These are phyloP conservation scores for Aspergillus taichungensis DNA, from an alignment of 495 filamentous ascomycete species.

Conservation along the genomic window DNA sequence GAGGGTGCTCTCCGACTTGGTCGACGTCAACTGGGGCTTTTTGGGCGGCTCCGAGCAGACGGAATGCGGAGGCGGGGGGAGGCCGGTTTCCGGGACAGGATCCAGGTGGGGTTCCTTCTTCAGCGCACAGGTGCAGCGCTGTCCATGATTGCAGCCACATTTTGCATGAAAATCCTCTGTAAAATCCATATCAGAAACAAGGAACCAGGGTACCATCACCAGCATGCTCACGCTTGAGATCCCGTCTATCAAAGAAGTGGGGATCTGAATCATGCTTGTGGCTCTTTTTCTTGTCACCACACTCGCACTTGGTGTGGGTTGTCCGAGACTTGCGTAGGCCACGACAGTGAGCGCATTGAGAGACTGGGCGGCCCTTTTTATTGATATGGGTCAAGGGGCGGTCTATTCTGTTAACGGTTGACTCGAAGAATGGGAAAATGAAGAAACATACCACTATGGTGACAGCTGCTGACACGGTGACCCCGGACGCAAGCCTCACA, in stretches of 20 bases:
- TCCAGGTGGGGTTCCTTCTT: conserved; percentile 84
- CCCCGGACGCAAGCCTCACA: conserved; percentile 93
- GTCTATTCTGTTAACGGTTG: conserved; percentile 51
- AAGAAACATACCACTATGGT: conserved; percentile 67
- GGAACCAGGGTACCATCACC: conserved; percentile 25
- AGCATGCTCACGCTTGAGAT: conserved; percentile 53
- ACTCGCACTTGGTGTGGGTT: conserved; percentile 94
- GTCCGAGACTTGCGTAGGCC: conserved; percentile 94
- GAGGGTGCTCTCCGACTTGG: conserved; percentile 74
- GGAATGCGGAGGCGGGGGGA: conserved; percentile 32
- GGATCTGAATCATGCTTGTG: conserved; percentile 56
- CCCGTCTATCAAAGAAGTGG: conserved; percentile 44
- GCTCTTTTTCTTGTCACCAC: conserved; percentile 74
- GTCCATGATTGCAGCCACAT: conserved; percentile 86
- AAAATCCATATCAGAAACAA: conserved; percentile 32
- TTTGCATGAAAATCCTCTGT: conserved; percentile 52
- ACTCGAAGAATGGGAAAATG: conserved; percentile 12
- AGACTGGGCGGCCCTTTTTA: conserved; percentile 96
- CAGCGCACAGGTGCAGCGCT: conserved; percentile 81
- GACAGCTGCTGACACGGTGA: conserved; percentile 90
- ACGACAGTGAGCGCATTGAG: conserved; percentile 97
- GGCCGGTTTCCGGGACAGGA: conserved; percentile 55
- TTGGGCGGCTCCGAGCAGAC: conserved; percentile 41
- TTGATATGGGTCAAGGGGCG: conserved; percentile 92
- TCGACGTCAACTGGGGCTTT: conserved; percentile 68